Percentiles rank a stretch among this genome's conserved stretches.
Conservation (phyloP, 2,329 filamentous ascomycete genomes). For the Cytospora piceicola region DNA sequence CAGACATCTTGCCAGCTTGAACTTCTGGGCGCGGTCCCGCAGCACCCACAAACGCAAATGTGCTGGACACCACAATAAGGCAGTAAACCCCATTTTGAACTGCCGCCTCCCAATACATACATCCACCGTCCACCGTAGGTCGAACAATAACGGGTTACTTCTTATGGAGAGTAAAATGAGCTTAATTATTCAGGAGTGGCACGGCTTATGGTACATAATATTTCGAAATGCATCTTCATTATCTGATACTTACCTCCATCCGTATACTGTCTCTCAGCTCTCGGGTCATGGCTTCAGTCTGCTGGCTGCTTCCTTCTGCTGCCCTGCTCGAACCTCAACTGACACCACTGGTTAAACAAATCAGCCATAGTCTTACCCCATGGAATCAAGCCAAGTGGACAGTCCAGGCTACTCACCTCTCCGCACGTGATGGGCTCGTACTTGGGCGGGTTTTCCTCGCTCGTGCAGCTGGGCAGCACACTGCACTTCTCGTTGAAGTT, state of each 20-base stretch:
- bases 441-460: conserved; percentile 50
- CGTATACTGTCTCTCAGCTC: not conserved
- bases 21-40: no score
- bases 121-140: no score
- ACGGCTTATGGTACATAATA: no score
- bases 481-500: conserved; percentile 56
- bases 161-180: no score
- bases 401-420: conserved; percentile 41
- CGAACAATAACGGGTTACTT: no score
- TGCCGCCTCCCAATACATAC: no score
- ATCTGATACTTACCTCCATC: not conserved
- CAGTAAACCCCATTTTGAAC: no score
- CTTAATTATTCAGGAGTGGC: no score
- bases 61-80: no score
- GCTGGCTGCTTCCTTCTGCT: conserved; percentile 15
- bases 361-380: not conserved
- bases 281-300: not conserved
- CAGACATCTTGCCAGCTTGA: no score
- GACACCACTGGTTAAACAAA: conserved; percentile 34
- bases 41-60: no score
- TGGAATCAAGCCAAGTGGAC: not conserved
- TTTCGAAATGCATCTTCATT: no score
- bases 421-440: conserved; percentile 58
- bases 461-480: conserved; percentile 52
- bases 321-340: conserved; percentile 39